These are phyloP conservation scores for Helenozyma baotianmanensis DNA, from an alignment of 805 yeast species.

Conservation along the genomic window DNA sequence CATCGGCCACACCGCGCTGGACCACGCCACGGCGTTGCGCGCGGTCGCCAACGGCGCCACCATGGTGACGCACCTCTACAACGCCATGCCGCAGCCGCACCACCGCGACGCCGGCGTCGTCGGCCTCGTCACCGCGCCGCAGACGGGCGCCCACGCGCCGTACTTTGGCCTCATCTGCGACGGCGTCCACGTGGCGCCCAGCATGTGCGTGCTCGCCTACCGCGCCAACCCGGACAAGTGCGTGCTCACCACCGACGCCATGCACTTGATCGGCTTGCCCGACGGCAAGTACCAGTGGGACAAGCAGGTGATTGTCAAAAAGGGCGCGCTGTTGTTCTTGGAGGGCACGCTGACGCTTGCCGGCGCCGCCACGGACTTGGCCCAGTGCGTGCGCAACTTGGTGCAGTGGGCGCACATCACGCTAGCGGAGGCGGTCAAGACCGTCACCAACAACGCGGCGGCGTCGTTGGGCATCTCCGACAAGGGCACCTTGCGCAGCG, in stretches of 20 bases:
- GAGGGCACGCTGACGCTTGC: slow-evolving; percentile 57
- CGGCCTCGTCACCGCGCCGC: slow-evolving; percentile 40
- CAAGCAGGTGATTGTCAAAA: slow-evolving; percentile 43
- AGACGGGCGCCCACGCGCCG: slow-evolving; percentile 27
- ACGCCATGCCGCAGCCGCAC: slow-evolving; percentile 61
- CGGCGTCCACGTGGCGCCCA: slow-evolving; percentile 57
- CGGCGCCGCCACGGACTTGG: slow-evolving; percentile 55
- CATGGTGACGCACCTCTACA: slow-evolving; percentile 59
- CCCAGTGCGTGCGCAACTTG: slow-evolving; percentile 47
- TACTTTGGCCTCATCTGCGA: slow-evolving; percentile 54
- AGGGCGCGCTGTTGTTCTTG: slow-evolving; percentile 42
- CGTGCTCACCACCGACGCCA: slow-evolving; percentile 56
- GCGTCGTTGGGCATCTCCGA: slow-evolving; percentile 38
- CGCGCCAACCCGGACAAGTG: slow-evolving; percentile 49
- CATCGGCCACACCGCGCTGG: slow-evolving; percentile 46
- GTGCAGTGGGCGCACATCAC: slow-evolving; percentile 45
- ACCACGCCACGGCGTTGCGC: slow-evolving; percentile 31
- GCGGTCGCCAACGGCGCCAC: slow-evolving; percentile 50
- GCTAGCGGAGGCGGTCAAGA: slow-evolving; percentile 50
- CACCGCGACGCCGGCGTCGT: slow-evolving; percentile 56
- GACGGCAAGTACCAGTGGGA: slow-evolving; percentile 56
- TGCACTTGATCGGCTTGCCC: slow-evolving; percentile 51
- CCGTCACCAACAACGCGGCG: slow-evolving; percentile 54
- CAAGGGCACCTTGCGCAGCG: slow-evolving; percentile 48
- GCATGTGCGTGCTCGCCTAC: slow-evolving; percentile 48